These are phyloP conservation scores for Hericium rajendrae DNA, from an alignment of 768 basidiomycete genomes.

Conservation along the genomic window DNA sequence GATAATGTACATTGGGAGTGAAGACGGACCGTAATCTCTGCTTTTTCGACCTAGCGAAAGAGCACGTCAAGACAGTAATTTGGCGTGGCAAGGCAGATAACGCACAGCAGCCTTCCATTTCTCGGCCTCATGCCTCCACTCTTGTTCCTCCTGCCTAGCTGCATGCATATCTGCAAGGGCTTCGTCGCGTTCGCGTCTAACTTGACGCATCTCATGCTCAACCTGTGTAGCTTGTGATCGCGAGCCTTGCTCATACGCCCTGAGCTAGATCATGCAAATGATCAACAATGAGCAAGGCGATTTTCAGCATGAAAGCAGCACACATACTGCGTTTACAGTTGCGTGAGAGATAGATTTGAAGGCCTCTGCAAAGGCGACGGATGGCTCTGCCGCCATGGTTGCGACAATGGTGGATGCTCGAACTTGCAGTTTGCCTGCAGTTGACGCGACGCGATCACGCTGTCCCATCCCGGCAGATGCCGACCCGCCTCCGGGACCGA, in stretches of 20 bases:
- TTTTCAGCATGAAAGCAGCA: neutral
- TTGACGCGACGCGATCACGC: too few species aligned
- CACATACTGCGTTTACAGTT: conserved; percentile 30
- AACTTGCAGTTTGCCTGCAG: too few species aligned
- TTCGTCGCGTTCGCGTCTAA: conserved; percentile 12
- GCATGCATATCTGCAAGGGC: conserved; percentile 7
- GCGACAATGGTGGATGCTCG: too few species aligned
- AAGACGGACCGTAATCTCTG: neutral
- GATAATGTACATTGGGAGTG: neutral
- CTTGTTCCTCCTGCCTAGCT: conserved; percentile 3
- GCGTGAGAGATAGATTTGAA: conserved; percentile 31
- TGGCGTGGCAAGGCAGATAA: neutral
- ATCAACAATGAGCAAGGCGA: neutral
- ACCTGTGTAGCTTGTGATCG: conserved; percentile 4
- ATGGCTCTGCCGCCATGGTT: conserved; percentile 14
- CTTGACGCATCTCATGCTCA: conserved; percentile 9
- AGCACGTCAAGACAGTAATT: neutral
- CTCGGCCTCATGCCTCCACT: conserved; percentile 6
- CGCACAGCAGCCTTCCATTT: conserved; percentile 14
- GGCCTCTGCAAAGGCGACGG: conserved; percentile 31
- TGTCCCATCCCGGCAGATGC: too few species aligned
- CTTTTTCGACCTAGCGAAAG: conserved; percentile 3
- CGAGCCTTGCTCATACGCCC: conserved; percentile 11
- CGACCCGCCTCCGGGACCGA: too few species aligned
- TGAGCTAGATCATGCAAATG: conserved; percentile 1